Evolutionary conservation across 2,329 filamentous ascomycete species (phyloP).

Genomic region (Macrophomina tecta): DNA sequence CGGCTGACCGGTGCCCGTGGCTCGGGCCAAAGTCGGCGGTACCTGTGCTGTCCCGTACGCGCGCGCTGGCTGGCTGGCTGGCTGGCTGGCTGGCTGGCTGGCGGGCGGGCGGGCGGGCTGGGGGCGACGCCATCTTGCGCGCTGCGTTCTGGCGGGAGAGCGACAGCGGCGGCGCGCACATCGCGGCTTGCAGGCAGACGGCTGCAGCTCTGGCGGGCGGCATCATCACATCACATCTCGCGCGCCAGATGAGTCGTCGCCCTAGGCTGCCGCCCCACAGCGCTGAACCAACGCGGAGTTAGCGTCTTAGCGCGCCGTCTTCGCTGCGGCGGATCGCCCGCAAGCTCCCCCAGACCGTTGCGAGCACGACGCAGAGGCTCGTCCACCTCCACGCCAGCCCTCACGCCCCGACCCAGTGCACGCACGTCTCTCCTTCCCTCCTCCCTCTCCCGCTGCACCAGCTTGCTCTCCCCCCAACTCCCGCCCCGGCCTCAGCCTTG

Average conservation of each 20-base stretch:
- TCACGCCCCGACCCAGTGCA: constrained; percentile 19
- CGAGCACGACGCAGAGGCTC: background rate
- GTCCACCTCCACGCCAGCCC: constrained; percentile 21
- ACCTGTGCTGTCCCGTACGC: background rate
- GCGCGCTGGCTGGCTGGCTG: background rate
- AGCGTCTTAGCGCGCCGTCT: constrained; percentile 19
- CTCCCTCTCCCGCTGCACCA: constrained; percentile 12
- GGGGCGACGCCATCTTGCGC: background rate
- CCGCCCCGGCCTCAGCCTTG: background rate
- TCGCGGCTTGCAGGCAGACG: background rate
- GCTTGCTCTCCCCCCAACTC: constrained; percentile 13
- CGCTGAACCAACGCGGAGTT: constrained; percentile 11
- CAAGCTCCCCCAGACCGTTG: constrained; percentile 25
- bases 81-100: background rate
- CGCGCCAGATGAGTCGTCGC: constrained; percentile 17
- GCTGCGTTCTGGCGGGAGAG: constrained; percentile 8
- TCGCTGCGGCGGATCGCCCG: constrained; percentile 20
- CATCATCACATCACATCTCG: constrained; percentile 2
- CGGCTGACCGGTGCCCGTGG: constrained; percentile 3
- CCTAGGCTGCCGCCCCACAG: constrained; percentile 21
- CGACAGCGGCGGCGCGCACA: constrained; percentile 21
- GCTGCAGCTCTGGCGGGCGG: background rate
- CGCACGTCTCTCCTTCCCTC: constrained; percentile 23
- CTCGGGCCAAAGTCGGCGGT: constrained; percentile 16
- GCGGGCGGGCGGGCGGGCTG: background rate